These are phyloP conservation scores for Fusarium sp. DNA, from an alignment of 2,329 filamentous ascomycete genomes.

Conservation along the genomic window DNA sequence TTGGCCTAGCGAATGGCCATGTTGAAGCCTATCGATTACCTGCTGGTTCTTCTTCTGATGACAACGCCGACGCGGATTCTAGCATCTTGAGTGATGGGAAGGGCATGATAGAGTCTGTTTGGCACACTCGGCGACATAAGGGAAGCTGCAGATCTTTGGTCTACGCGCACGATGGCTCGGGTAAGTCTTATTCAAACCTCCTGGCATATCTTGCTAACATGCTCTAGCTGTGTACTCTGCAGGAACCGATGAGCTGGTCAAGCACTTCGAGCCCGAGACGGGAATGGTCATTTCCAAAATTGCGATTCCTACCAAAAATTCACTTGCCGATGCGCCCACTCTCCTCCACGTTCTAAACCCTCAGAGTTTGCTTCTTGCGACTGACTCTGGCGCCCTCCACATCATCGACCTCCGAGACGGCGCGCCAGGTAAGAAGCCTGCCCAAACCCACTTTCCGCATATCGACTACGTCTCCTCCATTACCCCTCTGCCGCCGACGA, in stretches of 20 bases:
- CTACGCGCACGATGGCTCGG: conserved; percentile 82
- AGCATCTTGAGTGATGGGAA: conserved; percentile 72
- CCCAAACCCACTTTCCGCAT: conserved; percentile 87
- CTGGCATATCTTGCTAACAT: conserved; percentile 7
- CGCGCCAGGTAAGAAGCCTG: conserved; percentile 72
- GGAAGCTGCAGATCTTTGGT: conserved; percentile 88
- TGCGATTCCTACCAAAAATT: conserved; percentile 72
- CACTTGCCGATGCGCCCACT: conserved; percentile 77
- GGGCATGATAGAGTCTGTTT: conserved; percentile 83
- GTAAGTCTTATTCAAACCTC: conserved; percentile 55
- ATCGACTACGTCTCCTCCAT: conserved; percentile 93
- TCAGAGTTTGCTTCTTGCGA: conserved; percentile 88
- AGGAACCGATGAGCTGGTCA: conserved; percentile 70
- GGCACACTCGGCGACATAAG: conserved; percentile 92
- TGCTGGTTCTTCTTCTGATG: conserved; percentile 63
- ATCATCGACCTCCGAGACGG: conserved; percentile 84
- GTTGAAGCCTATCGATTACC: conserved; percentile 86
- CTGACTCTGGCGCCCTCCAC: conserved; percentile 90
- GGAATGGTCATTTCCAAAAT: conserved; percentile 85
- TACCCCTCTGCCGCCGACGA: conserved; percentile 82
- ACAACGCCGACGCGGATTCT: conserved; percentile 63
- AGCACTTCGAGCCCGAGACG: conserved; percentile 69
- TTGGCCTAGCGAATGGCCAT: conserved; percentile 87
- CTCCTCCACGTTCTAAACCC: conserved; percentile 87
- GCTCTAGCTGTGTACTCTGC: conserved; percentile 72